Percentiles rank a stretch among this genome's conserved stretches.
Conservation (phyloP, 2,329 filamentous ascomycete genomes). For the Thielaviopsis euricoi region DNA sequence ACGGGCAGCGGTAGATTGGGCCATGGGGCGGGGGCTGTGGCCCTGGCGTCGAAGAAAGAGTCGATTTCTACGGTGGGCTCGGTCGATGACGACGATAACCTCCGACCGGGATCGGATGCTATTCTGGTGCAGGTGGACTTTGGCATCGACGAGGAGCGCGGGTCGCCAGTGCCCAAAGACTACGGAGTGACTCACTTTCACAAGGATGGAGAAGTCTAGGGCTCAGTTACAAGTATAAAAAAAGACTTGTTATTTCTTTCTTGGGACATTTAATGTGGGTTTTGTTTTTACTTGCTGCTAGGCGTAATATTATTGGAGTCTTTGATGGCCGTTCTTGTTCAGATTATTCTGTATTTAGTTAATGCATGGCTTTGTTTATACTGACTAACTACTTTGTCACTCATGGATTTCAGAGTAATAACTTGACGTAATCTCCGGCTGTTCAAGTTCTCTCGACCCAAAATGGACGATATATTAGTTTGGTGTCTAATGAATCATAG, state of each 20-base stretch:
- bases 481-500: neutral
- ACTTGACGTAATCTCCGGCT: too few relatives aligned
- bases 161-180: slow-evolving; percentile 7
- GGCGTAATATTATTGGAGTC: neutral
- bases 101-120: slow-evolving; percentile 15
- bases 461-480: neutral
- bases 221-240: neutral
- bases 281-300: too few relatives aligned
- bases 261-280: too few relatives aligned
- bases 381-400: too few relatives aligned
- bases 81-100: neutral
- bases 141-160: slow-evolving; percentile 17
- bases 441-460: neutral
- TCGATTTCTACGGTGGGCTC: slow-evolving; percentile 15
- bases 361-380: neutral
- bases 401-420: neutral
- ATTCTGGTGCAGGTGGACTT: slow-evolving; percentile 24
- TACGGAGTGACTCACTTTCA: slow-evolving; percentile 7
- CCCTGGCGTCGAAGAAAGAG: slow-evolving; percentile 12
- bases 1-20: neutral
- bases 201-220: neutral
- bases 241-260: neutral
- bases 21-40: neutral
- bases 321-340: neutral
- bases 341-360: neutral